Evolutionary conservation across 306 rosid species (phyloP), one percentile per base, ranked within the genome.

Genomic region (Lithocarpus polystachyus): DNA sequence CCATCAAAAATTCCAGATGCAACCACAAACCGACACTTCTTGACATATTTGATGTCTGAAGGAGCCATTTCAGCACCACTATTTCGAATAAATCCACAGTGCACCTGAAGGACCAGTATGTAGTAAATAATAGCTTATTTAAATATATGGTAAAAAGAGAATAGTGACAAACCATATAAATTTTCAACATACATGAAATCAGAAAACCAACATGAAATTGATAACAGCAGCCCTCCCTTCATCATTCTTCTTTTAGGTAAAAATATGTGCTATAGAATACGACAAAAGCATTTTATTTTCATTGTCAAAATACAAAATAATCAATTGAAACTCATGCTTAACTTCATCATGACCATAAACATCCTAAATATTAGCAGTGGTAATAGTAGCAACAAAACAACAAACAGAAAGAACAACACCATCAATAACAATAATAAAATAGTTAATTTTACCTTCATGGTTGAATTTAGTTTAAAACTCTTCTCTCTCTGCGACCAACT

Each of bases 1-100:
- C 98, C 99, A 76, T 95, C 93, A 78, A 95, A 93, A 83, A 95
- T 93, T 80, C 97, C 99, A 9, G 98, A 95, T 52, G 97, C 98
- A 86, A 95, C 98, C 75, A 95, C 94, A 82, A 95, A 93, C 84
- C 90, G 87, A 81, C 99, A 95, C 82, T 86, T 95, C 91, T 89
- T 86, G 61, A 88, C 99, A 89, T 87, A 89, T 77, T 88, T 82
- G 74, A 85, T 67, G 75, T 95, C 98, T 29, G 77, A 79, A 19
- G 80, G 82, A 86, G 79, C 84, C 97, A 95, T 93, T 43, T 91
- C 98, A 82, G 98, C 97, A 62, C 99, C 98, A 52, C 98, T 96
- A 40, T 90, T 88, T 82, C 3, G 82, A 82, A 93, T 90, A 84
- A 95, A 93, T 81, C 99, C 99, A 87, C 99, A 95, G 81, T 91